These are phyloP conservation scores for Pyrus communis DNA, from an alignment of 306 rosid species.

Conservation along the genomic window DNA sequence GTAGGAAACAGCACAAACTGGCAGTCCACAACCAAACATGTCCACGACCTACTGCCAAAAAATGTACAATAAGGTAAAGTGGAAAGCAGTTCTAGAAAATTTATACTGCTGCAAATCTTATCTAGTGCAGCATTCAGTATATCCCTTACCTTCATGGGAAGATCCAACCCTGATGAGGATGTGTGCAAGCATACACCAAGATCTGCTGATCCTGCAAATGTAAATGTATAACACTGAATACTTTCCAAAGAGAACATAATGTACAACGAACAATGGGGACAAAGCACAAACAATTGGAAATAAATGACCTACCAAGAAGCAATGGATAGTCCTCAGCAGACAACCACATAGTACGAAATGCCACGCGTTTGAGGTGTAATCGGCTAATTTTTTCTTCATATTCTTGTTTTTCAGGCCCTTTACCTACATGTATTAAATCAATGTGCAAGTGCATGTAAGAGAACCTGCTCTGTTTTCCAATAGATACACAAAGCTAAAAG, in stretches of 20 bases:
- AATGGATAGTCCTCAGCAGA: slow-evolving; percentile 93
- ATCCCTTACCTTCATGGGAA: slow-evolving; percentile 86
- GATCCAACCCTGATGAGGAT: slow-evolving; percentile 95
- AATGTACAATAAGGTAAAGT: neutral
- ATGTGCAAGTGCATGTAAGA: neutral
- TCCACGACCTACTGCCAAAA: slow-evolving; percentile 64
- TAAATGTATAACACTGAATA: slow-evolving; percentile 6
- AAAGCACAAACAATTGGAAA: neutral
- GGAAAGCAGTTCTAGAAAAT: neutral
- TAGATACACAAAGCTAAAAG: neutral
- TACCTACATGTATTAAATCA: slow-evolving; percentile 39
- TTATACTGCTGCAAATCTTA: neutral
- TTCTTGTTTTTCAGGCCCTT: slow-evolving; percentile 85
- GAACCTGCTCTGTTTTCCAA: neutral
- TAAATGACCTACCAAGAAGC: slow-evolving; percentile 58
- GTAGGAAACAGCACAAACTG: slow-evolving; percentile 96
- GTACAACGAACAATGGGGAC: neutral
- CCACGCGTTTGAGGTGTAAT: slow-evolving; percentile 79
- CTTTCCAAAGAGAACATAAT: neutral
- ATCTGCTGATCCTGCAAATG: slow-evolving; percentile 79
- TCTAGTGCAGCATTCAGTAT: neutral
- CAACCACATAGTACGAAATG: slow-evolving; percentile 95
- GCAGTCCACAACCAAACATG: slow-evolving; percentile 98
- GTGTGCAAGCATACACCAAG: slow-evolving; percentile 94
- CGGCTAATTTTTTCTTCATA: slow-evolving; percentile 76